phyloP scores from a whole-genome alignment of 2,329 filamentous ascomycete species.

The Orbilia brochopaga region DNA sequence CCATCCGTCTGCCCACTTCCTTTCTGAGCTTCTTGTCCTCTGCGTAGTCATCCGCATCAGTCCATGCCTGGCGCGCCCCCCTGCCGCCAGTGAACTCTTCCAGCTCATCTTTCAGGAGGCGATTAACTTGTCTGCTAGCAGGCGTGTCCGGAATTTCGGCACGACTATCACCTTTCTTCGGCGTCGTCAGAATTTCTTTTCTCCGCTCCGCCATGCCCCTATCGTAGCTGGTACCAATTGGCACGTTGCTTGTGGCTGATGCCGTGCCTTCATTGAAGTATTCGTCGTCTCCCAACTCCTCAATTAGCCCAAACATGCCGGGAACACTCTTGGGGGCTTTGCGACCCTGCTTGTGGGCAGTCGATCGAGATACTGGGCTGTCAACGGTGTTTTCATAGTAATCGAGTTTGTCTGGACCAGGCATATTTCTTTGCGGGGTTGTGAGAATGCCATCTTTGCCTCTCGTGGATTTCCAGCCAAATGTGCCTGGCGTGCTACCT shows the following conservation, averaged over 20 bases:
- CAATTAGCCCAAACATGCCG: slow-evolving; percentile 39
- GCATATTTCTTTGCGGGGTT: slow-evolving; percentile 34
- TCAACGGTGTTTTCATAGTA: slow-evolving; percentile 49
- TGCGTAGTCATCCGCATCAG: slow-evolving; percentile 34
- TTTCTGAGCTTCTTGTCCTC: slow-evolving; percentile 44
- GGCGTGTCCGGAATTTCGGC: slow-evolving; percentile 40
- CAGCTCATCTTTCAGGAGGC: slow-evolving; percentile 37
- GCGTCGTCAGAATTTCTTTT: slow-evolving; percentile 39
- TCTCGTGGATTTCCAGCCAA: slow-evolving; percentile 38
- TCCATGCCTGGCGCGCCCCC: slow-evolving; percentile 24
- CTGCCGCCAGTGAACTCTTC: slow-evolving; percentile 35
- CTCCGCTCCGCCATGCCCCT: slow-evolving; percentile 40
- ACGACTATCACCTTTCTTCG: slow-evolving; percentile 37
- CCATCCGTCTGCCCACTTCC: slow-evolving; percentile 41
- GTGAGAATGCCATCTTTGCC: slow-evolving; percentile 19
- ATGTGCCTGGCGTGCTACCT: slow-evolving; percentile 15
- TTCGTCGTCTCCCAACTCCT: slow-evolving; percentile 45
- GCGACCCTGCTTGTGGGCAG: slow-evolving; percentile 11
- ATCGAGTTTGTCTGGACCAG: slow-evolving; percentile 45
- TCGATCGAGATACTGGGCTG: slow-evolving; percentile 31
- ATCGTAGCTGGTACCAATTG: slow-evolving; percentile 44
- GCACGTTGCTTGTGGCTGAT: slow-evolving; percentile 34
- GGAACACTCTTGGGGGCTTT: slow-evolving; percentile 17
- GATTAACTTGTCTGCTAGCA: slow-evolving; percentile 40
- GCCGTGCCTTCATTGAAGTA: slow-evolving; percentile 39